Evolutionary conservation across 179 eudicot species (phyloP), one percentile per base, ranked within the genome.

Genomic region (Silene noctiflora): DNA sequence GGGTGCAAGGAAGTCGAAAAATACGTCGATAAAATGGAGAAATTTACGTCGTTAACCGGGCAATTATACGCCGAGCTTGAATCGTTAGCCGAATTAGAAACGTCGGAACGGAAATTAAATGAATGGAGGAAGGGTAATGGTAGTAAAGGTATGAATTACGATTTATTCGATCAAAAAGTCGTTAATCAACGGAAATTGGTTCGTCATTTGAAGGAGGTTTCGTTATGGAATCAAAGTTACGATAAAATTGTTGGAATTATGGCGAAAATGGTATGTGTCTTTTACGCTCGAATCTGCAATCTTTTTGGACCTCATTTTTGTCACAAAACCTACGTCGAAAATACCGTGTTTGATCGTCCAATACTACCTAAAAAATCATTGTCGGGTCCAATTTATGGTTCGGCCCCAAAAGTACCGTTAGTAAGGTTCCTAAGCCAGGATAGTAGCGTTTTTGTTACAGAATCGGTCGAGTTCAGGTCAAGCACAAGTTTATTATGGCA

Each of bases 161-260:
- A 85, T 9, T 73, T 72, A 9, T 91, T 93, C 17, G 77, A 83
- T 42, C 81, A 82, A 74, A 94, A 86, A 48, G 77, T 94, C 11
- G 67, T 74, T 10, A 55, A 74, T 12, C 97, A 91, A 73, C 67
- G 97, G 24, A 88, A 85, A 31, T 76, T 85, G 5, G 92, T 89
- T 0, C 85, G 85, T 0, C 84, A 85, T 72, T 76, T 85, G 13
- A 84, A 84, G 74, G 89, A 85, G 11, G 77, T 67, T 4, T 92
- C 96, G 0, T 55, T 94, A 10, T 94, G 98, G 98, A 84, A 69
- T 68, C 82, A 85, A 56, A 78, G 89, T 1, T 86, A 89, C 21
- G 93, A 94, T 71, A 85, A 79, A 44, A 77, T 80, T 29, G 91
- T 86, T 1, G 81, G 85, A 1, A 73, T 85, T 1, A 86, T 91